phyloP scores from a whole-genome alignment of 2,329 filamentous ascomycete genomes.

The Colletotrichum camelliae region DNA sequence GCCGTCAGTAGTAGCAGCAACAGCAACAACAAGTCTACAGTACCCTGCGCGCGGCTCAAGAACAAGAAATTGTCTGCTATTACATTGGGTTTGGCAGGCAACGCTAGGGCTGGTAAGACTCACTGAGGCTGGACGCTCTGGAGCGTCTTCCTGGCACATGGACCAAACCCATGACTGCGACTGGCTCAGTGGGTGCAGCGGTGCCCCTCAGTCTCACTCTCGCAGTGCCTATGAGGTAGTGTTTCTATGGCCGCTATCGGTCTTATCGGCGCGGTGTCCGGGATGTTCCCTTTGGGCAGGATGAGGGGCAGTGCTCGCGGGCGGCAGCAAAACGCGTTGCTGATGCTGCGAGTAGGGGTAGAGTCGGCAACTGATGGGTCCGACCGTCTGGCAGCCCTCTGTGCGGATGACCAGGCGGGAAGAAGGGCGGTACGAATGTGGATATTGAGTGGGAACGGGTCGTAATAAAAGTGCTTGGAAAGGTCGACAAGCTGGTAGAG shows the following conservation, averaged over 20 bases:
- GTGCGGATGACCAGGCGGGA: not conserved
- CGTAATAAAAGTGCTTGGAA: slow-evolving; percentile 6
- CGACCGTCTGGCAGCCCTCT: slow-evolving; percentile 1
- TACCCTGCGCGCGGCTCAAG: not conserved
- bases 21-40: not conserved
- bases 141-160: slow-evolving; percentile 26
- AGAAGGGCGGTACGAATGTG: not conserved
- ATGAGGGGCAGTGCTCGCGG: slow-evolving; percentile 19
- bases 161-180: slow-evolving; percentile 25
- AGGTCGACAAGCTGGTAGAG: not conserved
- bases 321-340: not conserved
- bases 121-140: slow-evolving; percentile 23
- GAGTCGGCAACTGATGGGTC: slow-evolving; percentile 14
- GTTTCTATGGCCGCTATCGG: slow-evolving; percentile 16
- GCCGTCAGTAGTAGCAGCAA: not conserved
- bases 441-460: slow-evolving; percentile 9
- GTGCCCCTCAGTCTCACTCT: slow-evolving; percentile 11
- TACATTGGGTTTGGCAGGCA: slow-evolving; percentile 5
- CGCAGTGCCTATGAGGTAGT: not conserved
- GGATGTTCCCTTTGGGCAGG: slow-evolving; percentile 10
- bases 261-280: slow-evolving; percentile 16
- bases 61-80: slow-evolving; percentile 2
- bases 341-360: slow-evolving; percentile 3
- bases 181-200: slow-evolving; percentile 22
- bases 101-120: slow-evolving; percentile 21